Evolutionary conservation across 768 basidiomycete genomes (phyloP), one percentile per base, ranked within the genome.

Genomic region (Clitopilus hobsonii): DNA sequence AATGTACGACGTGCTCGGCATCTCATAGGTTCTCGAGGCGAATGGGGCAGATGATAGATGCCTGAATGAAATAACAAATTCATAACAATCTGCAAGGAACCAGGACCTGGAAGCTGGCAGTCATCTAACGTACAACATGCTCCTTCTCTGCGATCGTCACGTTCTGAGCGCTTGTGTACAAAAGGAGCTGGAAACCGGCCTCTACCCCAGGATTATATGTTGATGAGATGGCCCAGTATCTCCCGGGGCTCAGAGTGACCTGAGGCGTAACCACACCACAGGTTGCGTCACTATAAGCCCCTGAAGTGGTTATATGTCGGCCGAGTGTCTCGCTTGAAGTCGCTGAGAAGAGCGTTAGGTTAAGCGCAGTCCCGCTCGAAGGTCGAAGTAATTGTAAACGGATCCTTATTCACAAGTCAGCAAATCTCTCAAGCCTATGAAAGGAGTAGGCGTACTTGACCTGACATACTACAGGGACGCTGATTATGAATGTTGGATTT

Each of bases 161-260:
- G 22, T 45, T 45, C 41, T 45, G 41, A 45, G 41, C 41, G 18
- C 77, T 82, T 36, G 80, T 80, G 63, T 88, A 88, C 5, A 88
- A 69, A 16, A 86, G 67, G 55, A 93, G 54, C 61, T 75, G 76
- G 62, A 91, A 94, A 20, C 67, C 73, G 1, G 72, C 75, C 29
- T 78, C 73, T 1, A 83, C 69, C 1, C 82, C 85, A 0, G 82
- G 74, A n/a, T 77, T 73, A 66, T 85, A 90, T 0, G 88, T 89
- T 7, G 87, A 91, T 1, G 89, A 87, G 1, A 94, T 75, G 18
- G 87, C 67, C 59, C 84, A 78, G 67, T 94, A 95, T 56, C 76
- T 81, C 18, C 90, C 91, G 0, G 77, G 64, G 3, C 74, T 72
- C 38, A 91, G 55, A 14, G 74, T 71, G 5, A 79, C 69, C 29